Conservation (phyloP, 495 filamentous ascomycete genomes). For the Neurospora sp. region DNA sequence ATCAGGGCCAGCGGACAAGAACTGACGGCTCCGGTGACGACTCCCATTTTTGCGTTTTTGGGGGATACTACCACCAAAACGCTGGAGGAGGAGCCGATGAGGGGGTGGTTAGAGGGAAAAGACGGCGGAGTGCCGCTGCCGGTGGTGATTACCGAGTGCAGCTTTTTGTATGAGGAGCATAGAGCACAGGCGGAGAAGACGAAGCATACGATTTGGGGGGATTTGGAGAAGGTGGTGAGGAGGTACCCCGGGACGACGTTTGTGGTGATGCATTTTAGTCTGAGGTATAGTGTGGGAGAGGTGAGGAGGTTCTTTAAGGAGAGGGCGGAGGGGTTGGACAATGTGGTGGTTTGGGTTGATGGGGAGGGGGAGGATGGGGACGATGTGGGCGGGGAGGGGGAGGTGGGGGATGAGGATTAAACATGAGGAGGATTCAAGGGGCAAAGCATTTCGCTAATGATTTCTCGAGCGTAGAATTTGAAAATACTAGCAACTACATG, state of each 20-base stretch:
- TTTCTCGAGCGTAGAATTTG: no score
- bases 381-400: not conserved
- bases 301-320: conserved; percentile 21
- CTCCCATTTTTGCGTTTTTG: conserved; percentile 28
- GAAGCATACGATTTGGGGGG: conserved; percentile 27
- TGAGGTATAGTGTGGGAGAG: conserved; percentile 25
- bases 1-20: conserved; percentile 11
- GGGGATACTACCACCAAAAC: conserved; percentile 25
- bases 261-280: conserved; percentile 29
- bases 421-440: not conserved
- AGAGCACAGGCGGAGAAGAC: conserved; percentile 23
- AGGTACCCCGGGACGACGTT: conserved; percentile 21
- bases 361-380: conserved; percentile 6
- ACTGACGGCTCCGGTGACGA: conserved; percentile 17
- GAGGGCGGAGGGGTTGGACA: conserved; percentile 15
- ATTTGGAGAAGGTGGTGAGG: conserved; percentile 22
- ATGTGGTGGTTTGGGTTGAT: conserved; percentile 31
- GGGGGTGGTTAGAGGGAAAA: conserved; percentile 7
- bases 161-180: conserved; percentile 25
- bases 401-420: not conserved
- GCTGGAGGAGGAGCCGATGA: conserved; percentile 10
- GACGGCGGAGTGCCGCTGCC: conserved; percentile 3
- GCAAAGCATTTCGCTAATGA: no score
- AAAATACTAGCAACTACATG: no score
- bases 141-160: conserved; percentile 31